These are phyloP conservation scores for Ceratocystis lukuohia DNA, from an alignment of 2,329 filamentous ascomycete species.

Conservation along the genomic window DNA sequence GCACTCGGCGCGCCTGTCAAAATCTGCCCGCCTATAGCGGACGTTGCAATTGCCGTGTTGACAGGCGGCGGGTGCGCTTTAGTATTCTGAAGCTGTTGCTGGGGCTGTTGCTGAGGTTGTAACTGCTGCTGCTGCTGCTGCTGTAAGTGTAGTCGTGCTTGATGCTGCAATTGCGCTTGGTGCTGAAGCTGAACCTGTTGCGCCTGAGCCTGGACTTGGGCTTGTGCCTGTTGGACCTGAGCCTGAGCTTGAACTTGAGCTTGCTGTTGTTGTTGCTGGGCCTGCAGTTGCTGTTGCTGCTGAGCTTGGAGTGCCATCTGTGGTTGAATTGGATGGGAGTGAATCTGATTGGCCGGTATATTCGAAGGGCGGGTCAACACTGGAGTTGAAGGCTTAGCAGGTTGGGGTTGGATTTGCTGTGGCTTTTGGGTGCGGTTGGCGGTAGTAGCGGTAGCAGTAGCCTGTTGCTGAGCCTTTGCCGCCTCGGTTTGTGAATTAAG, in stretches of 20 bases:
- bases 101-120: conserved; percentile 21
- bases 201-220: conserved; percentile 19
- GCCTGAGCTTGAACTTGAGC: conserved; percentile 14
- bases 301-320: conserved; percentile 22
- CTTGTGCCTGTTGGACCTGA: conserved; percentile 22
- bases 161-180: conserved; percentile 19
- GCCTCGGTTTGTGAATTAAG: conserved; percentile 17
- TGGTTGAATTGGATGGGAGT: conserved; percentile 20
- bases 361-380: not conserved
- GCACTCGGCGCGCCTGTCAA: conserved; percentile 38
- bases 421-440: conserved; percentile 12
- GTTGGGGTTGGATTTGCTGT: conserved; percentile 17
- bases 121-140: conserved; percentile 3
- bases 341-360: conserved; percentile 16
- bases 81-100: conserved; percentile 24
- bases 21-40: conserved; percentile 29
- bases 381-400: conserved; percentile 14
- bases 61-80: conserved; percentile 33
- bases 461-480: conserved; percentile 18
- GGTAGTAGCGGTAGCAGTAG: conserved; percentile 9
- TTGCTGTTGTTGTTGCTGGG: conserved; percentile 23
- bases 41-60: conserved; percentile 34
- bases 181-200: conserved; percentile 23
- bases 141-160: conserved; percentile 10
- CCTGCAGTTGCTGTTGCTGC: conserved; percentile 10